A percentile compares a stretch with the other conserved stretches of the same genome.
These are phyloP conservation scores for Alternaria atra DNA, from an alignment of 2,329 filamentous ascomycete species.

Conservation along the genomic window DNA sequence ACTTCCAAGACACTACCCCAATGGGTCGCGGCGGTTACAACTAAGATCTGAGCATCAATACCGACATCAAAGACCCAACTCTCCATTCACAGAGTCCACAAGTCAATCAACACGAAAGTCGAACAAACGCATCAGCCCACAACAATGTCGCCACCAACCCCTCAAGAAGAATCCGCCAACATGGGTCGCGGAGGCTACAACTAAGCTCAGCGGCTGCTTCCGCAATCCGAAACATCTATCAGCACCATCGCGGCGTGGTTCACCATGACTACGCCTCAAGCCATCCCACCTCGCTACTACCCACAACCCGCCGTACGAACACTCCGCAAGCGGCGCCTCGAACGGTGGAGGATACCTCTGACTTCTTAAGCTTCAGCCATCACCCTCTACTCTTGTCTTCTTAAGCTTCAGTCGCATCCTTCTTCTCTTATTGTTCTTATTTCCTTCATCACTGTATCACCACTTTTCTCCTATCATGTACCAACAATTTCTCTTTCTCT, in stretches of 20 bases:
- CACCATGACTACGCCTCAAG: constrained; percentile 8
- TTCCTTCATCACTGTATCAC: constrained; percentile 8
- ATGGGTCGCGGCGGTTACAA: constrained; percentile 56
- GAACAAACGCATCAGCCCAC: neutral
- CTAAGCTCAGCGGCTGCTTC: constrained; percentile 29
- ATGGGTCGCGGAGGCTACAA: constrained; percentile 51
- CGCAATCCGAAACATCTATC: constrained; percentile 18
- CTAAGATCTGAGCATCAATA: constrained; percentile 30
- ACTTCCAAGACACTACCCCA: constrained; percentile 13
- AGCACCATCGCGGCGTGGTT: constrained; percentile 1
- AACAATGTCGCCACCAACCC: constrained; percentile 15
- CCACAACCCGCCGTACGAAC: constrained; percentile 26
- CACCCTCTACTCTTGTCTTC: neutral
- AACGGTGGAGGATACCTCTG: constrained; percentile 34
- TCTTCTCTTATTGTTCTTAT: neutral
- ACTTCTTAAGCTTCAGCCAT: neutral
- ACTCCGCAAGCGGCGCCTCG: constrained; percentile 37
- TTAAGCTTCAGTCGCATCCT: neutral
- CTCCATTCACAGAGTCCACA: constrained; percentile 1
- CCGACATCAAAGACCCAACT: constrained; percentile 11
- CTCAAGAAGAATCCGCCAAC: constrained; percentile 21
- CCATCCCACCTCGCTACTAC: constrained; percentile 14
- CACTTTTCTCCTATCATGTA: neutral
- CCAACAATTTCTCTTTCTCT: neutral
- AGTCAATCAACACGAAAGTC: constrained; percentile 29